Base-by-base conservation (phyloP, 768 basidiomycete species). In the Tubosaeta sp. region DNA sequence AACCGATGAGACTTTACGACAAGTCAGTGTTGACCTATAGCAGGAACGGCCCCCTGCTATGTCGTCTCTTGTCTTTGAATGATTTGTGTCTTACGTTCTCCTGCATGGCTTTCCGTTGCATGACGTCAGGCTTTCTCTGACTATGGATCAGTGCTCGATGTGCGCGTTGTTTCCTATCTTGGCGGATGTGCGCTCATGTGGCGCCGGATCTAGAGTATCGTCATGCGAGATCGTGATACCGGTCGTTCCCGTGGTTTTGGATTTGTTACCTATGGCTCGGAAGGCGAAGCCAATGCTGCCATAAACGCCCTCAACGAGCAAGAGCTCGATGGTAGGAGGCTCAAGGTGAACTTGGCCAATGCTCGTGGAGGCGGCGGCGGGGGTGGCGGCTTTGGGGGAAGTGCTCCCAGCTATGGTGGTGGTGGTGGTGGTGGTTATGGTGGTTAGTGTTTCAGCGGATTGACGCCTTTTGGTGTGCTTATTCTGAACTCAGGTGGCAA, bases 161-260 rank as follows among this genome's bases (percentile, higher is more conserved):
- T 97, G 77, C 80, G 94, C 84, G 71, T 73, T 65, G 72, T 75
- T 57, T 61, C 49, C 54, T 65, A 61, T 60, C 48, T 55, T 43
- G 43, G 34, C 45, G 31, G 50, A 58, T 21, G 54, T 50, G 54
- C 52, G 46, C 65, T 67, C 53, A 63, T 65, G 32, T 52, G 41
- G 56, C 70, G 69, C 65, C 46, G 39, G 44, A 52, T 68, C 72
- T 58, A 96, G 92, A 89, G 88, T 61, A 93, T 95, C 74, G 93
- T 95, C 70, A 95, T 95, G 94, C 88, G 91, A 76, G 94, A 98
- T 75, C 91, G 94, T 68, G 95, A 96, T 67, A 97, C 95, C 59
- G 90, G 91, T 54, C 91, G 94, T 66, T 95, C 92, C 57, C 87
- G 94, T 67, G 94, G 94, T 65, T 97, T 97, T 70, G 94, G 94